Percentiles rank a stretch among this genome's conserved stretches.
These are phyloP conservation scores for Sphenostylis stenocarpa DNA, from an alignment of 306 rosid genomes.

Conservation along the genomic window DNA sequence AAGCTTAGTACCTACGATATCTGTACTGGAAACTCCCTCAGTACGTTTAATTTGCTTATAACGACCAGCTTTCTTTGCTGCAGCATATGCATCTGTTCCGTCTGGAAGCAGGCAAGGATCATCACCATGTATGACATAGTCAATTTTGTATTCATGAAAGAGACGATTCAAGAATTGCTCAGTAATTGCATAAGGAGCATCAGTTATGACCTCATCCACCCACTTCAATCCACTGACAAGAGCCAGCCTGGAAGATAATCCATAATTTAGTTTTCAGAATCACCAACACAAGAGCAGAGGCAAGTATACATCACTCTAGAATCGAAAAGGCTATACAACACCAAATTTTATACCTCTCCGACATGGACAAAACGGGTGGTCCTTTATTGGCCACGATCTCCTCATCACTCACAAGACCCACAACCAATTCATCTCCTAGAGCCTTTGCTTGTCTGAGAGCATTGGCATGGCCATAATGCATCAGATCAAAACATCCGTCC, in stretches of 20 bases:
- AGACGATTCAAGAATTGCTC: conserved; percentile 89
- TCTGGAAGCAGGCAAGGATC: conserved; percentile 99
- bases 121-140: conserved; percentile 97
- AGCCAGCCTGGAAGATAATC: conserved; percentile 58
- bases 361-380: conserved; percentile 91
- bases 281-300: background rate
- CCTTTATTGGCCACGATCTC: conserved; percentile 90
- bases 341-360: conserved; percentile 65
- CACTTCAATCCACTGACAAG: conserved; percentile 98
- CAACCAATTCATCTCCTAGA: conserved; percentile 92
- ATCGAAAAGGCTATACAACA: conserved; percentile 3
- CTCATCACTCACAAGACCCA: conserved; percentile 92
- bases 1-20: conserved; percentile 87
- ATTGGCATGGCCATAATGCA: conserved; percentile 99
- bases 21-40: conserved; percentile 99
- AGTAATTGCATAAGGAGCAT: conserved; percentile 94
- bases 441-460: conserved; percentile 98
- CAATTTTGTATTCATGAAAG: conserved; percentile 91
- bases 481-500: conserved; percentile 99
- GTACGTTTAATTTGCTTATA: conserved; percentile 99
- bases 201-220: conserved; percentile 98
- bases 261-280: conserved; percentile 10
- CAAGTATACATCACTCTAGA: background rate
- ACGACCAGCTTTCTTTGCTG: conserved; percentile 95
- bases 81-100: conserved; percentile 98